These are phyloP conservation scores for Saccharomycopsis microspora DNA, from an alignment of 805 yeast species.

Conservation along the genomic window DNA sequence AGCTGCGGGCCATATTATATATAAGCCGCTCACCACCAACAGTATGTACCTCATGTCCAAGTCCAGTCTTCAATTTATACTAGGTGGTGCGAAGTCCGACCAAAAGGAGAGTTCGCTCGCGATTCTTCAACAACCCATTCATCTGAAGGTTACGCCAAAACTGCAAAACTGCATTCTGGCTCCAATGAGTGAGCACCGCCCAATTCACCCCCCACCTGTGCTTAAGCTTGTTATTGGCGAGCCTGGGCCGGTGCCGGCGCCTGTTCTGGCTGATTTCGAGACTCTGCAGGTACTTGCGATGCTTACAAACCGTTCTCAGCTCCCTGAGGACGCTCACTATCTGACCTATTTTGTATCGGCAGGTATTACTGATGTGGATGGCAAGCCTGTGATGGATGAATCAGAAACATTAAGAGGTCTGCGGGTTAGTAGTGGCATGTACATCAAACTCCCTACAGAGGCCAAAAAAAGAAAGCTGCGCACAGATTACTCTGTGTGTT, in stretches of 20 bases:
- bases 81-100: conserved; percentile 5
- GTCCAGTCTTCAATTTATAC: conserved; percentile 9
- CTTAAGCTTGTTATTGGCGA: conserved; percentile 18
- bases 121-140: conserved; percentile 22
- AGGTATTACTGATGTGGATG: conserved; percentile 6
- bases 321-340: conserved; percentile 11
- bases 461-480: conserved; percentile 12
- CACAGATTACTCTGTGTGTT: conserved; percentile 20
- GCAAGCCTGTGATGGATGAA: background rate
- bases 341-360: conserved; percentile 15
- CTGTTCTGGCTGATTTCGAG: background rate
- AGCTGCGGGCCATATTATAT: too few species aligned
- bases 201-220: conserved; percentile 25
- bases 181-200: conserved; percentile 23
- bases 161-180: conserved; percentile 18
- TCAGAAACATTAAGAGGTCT: conserved; percentile 6
- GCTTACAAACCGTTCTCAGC: conserved; percentile 2
- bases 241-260: background rate
- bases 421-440: conserved; percentile 14
- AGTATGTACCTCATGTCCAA: conserved; percentile 5
- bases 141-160: conserved; percentile 22
- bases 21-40: too few species aligned
- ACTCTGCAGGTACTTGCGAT: conserved; percentile 10
- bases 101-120: background rate
- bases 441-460: conserved; percentile 13